Evolutionary conservation across 768 basidiomycete species (phyloP).

Genomic region (Rickenella mellea): DNA sequence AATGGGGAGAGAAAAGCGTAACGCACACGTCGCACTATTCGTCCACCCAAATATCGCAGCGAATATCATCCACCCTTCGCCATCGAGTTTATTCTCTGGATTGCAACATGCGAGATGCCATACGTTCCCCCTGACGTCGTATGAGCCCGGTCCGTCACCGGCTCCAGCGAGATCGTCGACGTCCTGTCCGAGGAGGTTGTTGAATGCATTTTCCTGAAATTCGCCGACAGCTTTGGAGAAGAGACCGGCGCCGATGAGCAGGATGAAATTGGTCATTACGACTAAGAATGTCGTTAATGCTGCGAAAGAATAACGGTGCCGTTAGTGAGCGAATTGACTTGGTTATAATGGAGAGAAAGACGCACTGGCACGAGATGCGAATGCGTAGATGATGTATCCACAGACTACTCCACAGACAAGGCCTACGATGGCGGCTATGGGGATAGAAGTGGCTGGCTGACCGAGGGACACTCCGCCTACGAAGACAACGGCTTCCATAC

Average conservation of each 20-base stretch:
- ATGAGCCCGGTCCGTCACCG: slow-evolving; percentile 82
- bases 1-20: background rate
- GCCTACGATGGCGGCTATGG: slow-evolving; percentile 83
- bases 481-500: slow-evolving; percentile 88
- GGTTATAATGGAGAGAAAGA: slow-evolving; percentile 1
- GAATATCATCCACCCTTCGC: slow-evolving; percentile 73
- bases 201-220: slow-evolving; percentile 65
- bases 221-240: slow-evolving; percentile 71
- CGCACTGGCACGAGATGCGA: slow-evolving; percentile 65
- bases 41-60: slow-evolving; percentile 82
- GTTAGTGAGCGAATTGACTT: background rate
- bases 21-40: slow-evolving; percentile 65
- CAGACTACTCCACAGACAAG: slow-evolving; percentile 65
- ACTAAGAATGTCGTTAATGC: slow-evolving; percentile 84
- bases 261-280: slow-evolving; percentile 82
- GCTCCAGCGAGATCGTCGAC: slow-evolving; percentile 54
- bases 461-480: slow-evolving; percentile 90
- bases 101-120: slow-evolving; percentile 85
- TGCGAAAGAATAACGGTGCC: slow-evolving; percentile 15
- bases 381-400: slow-evolving; percentile 73
- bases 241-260: slow-evolving; percentile 91
- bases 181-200: slow-evolving; percentile 49
- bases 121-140: slow-evolving; percentile 69
- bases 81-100: slow-evolving; percentile 41
- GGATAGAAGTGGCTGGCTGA: slow-evolving; percentile 74